These are phyloP conservation scores for Chenopodium quinoa DNA, from an alignment of 148 eudicot genomes.

Conservation along the genomic window DNA sequence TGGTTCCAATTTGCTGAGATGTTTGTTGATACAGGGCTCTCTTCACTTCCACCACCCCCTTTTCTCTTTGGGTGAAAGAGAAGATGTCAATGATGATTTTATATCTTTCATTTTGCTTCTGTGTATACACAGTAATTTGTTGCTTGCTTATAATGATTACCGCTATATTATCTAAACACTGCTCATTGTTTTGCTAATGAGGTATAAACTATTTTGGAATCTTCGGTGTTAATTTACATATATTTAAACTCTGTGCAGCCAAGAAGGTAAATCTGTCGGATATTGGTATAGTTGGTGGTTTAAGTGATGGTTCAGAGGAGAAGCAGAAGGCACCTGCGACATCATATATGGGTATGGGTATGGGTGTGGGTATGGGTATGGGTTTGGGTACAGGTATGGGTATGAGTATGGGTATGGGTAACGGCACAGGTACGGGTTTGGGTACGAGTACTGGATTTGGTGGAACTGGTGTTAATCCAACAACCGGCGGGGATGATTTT, in stretches of 20 bases:
- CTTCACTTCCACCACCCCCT: neutral
- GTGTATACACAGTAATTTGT: no score
- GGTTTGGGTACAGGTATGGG: conserved; percentile 44
- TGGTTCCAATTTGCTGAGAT: neutral
- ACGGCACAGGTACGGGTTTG: no score
- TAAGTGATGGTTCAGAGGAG: conserved; percentile 60
- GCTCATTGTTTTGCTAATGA: neutral
- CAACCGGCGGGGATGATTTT: conserved; percentile 40
- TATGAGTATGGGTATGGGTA: conserved; percentile 50
- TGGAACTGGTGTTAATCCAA: conserved; percentile 39
- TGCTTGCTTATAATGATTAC: neutral
- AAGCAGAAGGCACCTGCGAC: conserved; percentile 59
- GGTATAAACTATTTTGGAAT: neutral
- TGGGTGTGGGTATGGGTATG: conserved; percentile 30
- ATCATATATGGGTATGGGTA: conserved; percentile 61
- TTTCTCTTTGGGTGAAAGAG: neutral
- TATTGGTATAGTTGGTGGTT: conserved; percentile 76
- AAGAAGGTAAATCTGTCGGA: conserved; percentile 81
- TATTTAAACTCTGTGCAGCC: conserved; percentile 49
- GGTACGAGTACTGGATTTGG: conserved; percentile 37
- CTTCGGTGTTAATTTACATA: neutral
- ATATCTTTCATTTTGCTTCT: neutral
- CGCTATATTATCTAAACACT: neutral
- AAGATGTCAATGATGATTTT: neutral
- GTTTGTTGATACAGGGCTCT: neutral